Conservation (phyloP, 2,329 filamentous ascomycete genomes). For the Leptographium flavum region DNA sequence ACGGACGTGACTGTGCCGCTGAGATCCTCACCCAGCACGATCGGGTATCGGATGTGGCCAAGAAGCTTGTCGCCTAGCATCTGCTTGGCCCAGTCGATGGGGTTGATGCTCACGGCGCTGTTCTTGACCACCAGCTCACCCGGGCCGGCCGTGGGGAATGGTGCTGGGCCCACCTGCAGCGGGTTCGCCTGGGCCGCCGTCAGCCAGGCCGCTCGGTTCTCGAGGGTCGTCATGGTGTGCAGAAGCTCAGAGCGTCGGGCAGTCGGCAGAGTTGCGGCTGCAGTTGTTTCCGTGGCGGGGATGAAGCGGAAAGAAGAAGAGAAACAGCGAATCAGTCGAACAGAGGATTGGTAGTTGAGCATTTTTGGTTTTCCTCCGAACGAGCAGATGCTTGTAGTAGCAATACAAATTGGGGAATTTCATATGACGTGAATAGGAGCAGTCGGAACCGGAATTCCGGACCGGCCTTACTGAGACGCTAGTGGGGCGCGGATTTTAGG, state of each 20-base stretch:
- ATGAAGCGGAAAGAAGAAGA: not conserved
- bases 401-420: too few species aligned
- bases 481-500: too few species aligned
- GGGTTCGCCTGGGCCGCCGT: not conserved
- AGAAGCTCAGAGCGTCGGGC: not conserved
- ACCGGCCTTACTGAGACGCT: too few species aligned
- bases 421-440: too few species aligned
- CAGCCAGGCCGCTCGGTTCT: not conserved
- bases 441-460: too few species aligned
- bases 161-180: not conserved
- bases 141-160: not conserved
- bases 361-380: not conserved
- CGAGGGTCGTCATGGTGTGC: not conserved
- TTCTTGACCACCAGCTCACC: conserved; percentile 16
- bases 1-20: conserved; percentile 21
- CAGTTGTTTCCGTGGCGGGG: not conserved
- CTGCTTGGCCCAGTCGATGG: conserved; percentile 18
- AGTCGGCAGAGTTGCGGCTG: not conserved
- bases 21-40: conserved; percentile 19
- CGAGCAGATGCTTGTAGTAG: not conserved
- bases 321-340: not conserved
- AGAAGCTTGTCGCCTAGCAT: conserved; percentile 13
- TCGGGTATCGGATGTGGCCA: conserved; percentile 19
- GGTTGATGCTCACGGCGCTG: conserved; percentile 20
- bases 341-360: not conserved